These are phyloP conservation scores for Ophiorrhiza pumila DNA, from an alignment of 257 asterid genomes.

Conservation along the genomic window DNA sequence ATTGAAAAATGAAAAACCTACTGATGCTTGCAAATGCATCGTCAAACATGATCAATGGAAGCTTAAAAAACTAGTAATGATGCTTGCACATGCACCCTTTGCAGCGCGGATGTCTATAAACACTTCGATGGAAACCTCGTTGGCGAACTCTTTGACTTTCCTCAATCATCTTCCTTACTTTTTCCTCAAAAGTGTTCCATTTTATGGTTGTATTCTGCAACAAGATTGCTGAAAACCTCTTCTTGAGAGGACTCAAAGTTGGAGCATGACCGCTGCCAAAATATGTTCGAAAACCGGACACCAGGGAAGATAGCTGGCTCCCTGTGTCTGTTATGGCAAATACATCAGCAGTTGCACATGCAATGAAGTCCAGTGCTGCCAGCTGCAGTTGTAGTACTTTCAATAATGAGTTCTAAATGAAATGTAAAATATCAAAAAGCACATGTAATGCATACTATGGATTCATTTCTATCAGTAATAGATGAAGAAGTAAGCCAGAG, in stretches of 20 bases:
- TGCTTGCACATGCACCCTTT: constrained; percentile 71
- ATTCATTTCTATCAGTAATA: neutral
- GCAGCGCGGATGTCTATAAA: constrained; percentile 41
- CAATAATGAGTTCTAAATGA: neutral
- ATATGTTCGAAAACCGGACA: constrained; percentile 80
- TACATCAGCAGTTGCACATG: constrained; percentile 79
- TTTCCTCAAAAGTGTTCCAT: constrained; percentile 59
- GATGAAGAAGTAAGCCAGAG: neutral
- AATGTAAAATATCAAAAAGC: neutral
- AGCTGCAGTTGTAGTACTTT: constrained; percentile 47
- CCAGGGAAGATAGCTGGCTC: constrained; percentile 87
- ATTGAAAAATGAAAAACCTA: neutral
- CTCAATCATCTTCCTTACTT: constrained; percentile 70
- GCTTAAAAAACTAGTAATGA: neutral
- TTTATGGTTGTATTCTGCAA: constrained; percentile 48
- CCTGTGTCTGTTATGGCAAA: constrained; percentile 94
- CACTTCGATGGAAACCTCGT: constrained; percentile 49
- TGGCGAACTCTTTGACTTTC: constrained; percentile 66
- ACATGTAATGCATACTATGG: neutral
- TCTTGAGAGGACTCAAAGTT: constrained; percentile 78
- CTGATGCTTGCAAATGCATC: neutral
- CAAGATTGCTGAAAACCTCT: constrained; percentile 74
- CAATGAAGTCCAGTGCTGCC: constrained; percentile 91
- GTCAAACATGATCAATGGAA: neutral
- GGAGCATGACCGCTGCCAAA: constrained; percentile 79